These are phyloP conservation scores for Hordeum vulgare DNA, from an alignment of 176 grass and related monocot species.

Conservation along the genomic window MorexV3_pseudomolecules_assembly NC_058519.1:45558797-45559296, in stretches of 20 bases:
- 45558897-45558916: too few species aligned
- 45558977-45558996: constrained; percentile 74
- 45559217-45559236: too few species aligned
- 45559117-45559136: too few species aligned
- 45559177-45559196: too few species aligned
- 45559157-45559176: too few species aligned
- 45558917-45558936: too few species aligned
- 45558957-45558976: neutral
- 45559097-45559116: neutral
- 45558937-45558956: neutral
- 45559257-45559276: too few species aligned
- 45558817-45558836: neutral
- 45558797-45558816: too few species aligned
- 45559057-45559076: constrained; percentile 66
- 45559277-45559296: constrained; percentile 20
- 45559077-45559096: constrained; percentile 26
- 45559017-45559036: constrained; percentile 57
- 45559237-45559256: too few species aligned
- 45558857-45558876: neutral
- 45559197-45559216: too few species aligned
- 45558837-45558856: neutral
- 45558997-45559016: constrained; percentile 70
- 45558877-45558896: neutral
- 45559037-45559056: constrained; percentile 66
- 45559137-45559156: too few species aligned